A percentile compares a stretch with the other conserved stretches of the same genome.
Evolutionary conservation across 352 stramenopile species (phyloP).

Genomic region (Phytophthora uliginosa): DNA sequence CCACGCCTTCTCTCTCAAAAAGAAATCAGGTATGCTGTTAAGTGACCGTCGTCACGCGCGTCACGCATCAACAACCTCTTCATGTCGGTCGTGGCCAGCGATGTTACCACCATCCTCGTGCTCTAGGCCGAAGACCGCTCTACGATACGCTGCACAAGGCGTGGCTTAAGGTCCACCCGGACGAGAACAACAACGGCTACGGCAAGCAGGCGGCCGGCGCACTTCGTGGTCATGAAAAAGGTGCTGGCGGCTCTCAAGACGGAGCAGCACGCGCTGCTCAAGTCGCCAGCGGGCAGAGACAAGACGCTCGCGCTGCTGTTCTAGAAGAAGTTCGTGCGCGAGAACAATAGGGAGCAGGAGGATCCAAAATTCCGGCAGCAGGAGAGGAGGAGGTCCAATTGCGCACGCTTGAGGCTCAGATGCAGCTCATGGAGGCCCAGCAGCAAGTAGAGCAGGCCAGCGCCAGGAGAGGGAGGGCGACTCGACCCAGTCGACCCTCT

Average conservation of each 20-base stretch:
- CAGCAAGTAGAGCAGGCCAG: slow-evolving; percentile 34
- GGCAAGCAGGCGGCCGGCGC: slow-evolving; percentile 77
- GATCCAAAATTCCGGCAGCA: slow-evolving; percentile 11
- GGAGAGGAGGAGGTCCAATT: slow-evolving; percentile 26
- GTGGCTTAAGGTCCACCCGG: slow-evolving; percentile 86
- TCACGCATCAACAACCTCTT: no score
- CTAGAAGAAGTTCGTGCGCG: slow-evolving; percentile 62
- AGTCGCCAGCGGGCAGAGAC: slow-evolving; percentile 86
- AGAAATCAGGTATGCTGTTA: no score
- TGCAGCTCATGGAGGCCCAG: slow-evolving; percentile 31
- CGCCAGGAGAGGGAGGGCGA: slow-evolving; percentile 10
- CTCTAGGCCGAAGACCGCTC: no score
- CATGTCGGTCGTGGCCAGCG: no score
- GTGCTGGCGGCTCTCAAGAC: slow-evolving; percentile 65
- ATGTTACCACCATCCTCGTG: no score
- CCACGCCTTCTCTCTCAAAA: no score
- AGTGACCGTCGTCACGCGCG: no score
- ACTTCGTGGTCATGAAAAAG: slow-evolving; percentile 91
- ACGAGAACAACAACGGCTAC: slow-evolving; percentile 88
- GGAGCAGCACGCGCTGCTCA: no score
- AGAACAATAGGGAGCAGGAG: slow-evolving; percentile 38
- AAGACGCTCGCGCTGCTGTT: slow-evolving; percentile 91
- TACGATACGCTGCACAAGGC: slow-evolving; percentile 76
- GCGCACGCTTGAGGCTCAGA: slow-evolving; percentile 25
- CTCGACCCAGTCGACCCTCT: slow-evolving; percentile 10